These are phyloP conservation scores for Fusarium sp. DNA, from an alignment of 2,329 filamentous ascomycete species.

Conservation along the genomic window DNA sequence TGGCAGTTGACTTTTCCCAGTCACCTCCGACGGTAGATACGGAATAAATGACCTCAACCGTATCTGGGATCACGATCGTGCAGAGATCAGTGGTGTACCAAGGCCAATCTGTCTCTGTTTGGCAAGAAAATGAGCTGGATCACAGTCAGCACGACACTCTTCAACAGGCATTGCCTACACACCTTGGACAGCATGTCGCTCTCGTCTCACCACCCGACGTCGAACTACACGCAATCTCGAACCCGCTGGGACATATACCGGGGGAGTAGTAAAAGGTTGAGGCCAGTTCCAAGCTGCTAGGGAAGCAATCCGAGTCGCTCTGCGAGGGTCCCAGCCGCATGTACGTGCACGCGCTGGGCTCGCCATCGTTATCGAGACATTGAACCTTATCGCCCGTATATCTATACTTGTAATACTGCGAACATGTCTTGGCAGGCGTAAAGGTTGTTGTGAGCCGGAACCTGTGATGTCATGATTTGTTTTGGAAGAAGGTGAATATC, in stretches of 20 bases:
- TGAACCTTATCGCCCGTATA: not conserved
- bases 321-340: not conserved
- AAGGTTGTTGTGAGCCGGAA: not conserved
- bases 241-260: not conserved
- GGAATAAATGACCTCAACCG: not conserved
- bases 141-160: not conserved
- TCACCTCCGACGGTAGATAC: not conserved
- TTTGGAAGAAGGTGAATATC: not conserved
- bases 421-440: not conserved
- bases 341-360: not conserved
- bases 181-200: not conserved
- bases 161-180: not conserved
- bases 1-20: not conserved
- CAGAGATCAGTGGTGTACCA: not conserved
- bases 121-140: not conserved
- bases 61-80: not conserved
- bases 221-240: not conserved
- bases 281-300: not conserved
- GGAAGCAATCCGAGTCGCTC: not conserved
- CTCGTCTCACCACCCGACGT: not conserved
- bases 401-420: not conserved
- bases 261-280: slow-evolving; percentile 1
- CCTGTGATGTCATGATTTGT: slow-evolving; percentile 1
- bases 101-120: not conserved
- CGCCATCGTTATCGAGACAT: not conserved